These are phyloP conservation scores for Ramularia endophylla DNA, from an alignment of 2,329 filamentous ascomycete species.

Conservation along the genomic window DNA sequence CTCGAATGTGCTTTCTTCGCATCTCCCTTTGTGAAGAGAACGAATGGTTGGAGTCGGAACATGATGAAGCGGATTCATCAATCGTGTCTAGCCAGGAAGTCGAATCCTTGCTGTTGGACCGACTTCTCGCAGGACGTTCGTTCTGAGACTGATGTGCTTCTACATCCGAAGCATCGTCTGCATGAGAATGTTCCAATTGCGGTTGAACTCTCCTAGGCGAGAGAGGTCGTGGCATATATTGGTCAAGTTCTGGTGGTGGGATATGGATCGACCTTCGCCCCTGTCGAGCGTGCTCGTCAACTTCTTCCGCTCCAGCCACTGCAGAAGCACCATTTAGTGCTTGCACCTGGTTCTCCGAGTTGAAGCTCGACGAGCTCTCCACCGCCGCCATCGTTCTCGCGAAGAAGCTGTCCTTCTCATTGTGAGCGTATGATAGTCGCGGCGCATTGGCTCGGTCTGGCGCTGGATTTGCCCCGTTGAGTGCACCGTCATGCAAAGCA, in stretches of 20 bases:
- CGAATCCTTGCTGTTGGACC: constrained; percentile 21
- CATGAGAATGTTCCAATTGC: constrained; percentile 3
- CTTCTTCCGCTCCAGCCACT: background rate
- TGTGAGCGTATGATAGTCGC: constrained; percentile 19
- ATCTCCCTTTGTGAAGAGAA: constrained; percentile 61
- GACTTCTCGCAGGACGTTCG: constrained; percentile 5
- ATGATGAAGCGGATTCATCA: constrained; percentile 76
- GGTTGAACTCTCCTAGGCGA: constrained; percentile 56
- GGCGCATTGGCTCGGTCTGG: constrained; percentile 38
- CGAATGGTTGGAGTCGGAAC: constrained; percentile 71
- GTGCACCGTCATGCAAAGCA: constrained; percentile 25
- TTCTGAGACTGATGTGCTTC: constrained; percentile 8
- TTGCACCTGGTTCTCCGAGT: constrained; percentile 5
- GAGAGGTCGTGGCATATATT: constrained; percentile 64
- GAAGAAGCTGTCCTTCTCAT: constrained; percentile 27
- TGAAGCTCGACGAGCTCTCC: constrained; percentile 14
- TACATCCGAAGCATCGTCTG: constrained; percentile 11
- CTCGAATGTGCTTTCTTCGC: constrained; percentile 63
- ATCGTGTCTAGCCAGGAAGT: constrained; percentile 51
- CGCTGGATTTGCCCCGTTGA: background rate
- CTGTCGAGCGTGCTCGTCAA: constrained; percentile 1
- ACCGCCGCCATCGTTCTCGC: constrained; percentile 25
- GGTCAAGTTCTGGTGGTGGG: constrained; percentile 31
- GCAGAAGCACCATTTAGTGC: background rate
- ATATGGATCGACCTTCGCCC: constrained; percentile 15